Evolutionary conservation across 805 yeast species (phyloP), one percentile per base, ranked within the genome.

Genomic region (Deakozyma indianensis): DNA sequence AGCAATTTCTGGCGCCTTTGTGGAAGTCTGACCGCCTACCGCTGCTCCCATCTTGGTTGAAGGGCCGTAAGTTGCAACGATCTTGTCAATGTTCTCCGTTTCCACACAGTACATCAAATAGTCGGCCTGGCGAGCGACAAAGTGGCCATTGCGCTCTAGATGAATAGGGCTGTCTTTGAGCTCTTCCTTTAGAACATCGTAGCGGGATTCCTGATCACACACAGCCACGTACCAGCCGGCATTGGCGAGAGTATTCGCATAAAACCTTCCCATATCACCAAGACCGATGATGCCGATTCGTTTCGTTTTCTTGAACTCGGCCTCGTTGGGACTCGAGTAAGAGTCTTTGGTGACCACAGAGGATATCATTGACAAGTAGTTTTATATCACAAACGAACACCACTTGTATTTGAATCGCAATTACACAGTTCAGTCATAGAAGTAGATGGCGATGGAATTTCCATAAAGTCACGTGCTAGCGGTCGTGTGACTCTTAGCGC

Each of bases 1-100:
- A 15, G 64, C 69, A 23, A 92, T 81, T 58, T 92, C 98, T 0
- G 94, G 94, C 22, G 75, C 79, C 57, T 92, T 92, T 64, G 97
- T 90, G 7, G 95, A 83, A 0, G 98, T 88, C 63, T 92, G 98
- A 4, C 98, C 98, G n/a, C 97, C 98, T 3, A 92, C 95, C 38
- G 88, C 76, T 2, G 94, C 82, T 2, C 94, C 94, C 2, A 78
- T 64, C 58, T 90, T 90, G 3, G 95, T 78, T 0, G 68, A 81
- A 0, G 95, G 90, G 0, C 95, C 96, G 62, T 90, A 90, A 32
- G 65, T 41, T 3, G 74, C 57, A 3, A 87, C 94, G 32, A 92
- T 84, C 47, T 71, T 70, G 42, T 69, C 77, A 43, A 92, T 80
- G 56, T 77, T 77, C 50, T 82, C 94, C 1, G 97, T 96, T 62